Conservation (phyloP, 106 monocot genomes). For the Allium fistulosum region DNA sequence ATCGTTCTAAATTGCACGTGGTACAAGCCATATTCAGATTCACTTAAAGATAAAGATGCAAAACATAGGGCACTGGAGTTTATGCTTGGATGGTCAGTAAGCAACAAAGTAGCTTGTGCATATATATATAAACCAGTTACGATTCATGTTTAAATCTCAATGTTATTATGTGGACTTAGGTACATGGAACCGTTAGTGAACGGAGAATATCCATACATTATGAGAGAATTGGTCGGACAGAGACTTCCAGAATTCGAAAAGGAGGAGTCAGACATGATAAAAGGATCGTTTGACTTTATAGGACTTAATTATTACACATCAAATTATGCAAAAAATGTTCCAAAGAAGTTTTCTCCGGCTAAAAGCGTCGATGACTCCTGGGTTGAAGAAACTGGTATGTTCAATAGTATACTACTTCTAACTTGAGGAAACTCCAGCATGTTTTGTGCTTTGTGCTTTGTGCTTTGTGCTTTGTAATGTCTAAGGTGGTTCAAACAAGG, state of each 20-base stretch:
- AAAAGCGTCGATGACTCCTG: constrained; percentile 8
- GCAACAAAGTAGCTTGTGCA: neutral
- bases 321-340: neutral
- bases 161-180: constrained; percentile 15
- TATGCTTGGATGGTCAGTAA: constrained; percentile 50
- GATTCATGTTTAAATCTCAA: neutral
- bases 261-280: constrained; percentile 32
- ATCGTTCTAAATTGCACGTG: constrained; percentile 36
- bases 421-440: neutral
- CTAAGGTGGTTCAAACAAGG: neutral
- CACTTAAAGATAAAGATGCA: constrained; percentile 23
- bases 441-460: neutral
- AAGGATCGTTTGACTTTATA: constrained; percentile 52
- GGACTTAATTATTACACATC: constrained; percentile 56
- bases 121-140: no score
- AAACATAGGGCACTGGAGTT: constrained; percentile 29
- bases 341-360: neutral
- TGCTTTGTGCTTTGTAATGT: neutral
- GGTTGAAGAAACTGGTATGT: neutral
- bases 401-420: neutral
- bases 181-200: constrained; percentile 46
- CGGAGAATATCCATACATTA: constrained; percentile 54
- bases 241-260: constrained; percentile 36
- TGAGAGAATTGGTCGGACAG: constrained; percentile 33
- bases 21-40: constrained; percentile 22